A percentile compares a stretch with the other conserved stretches of the same genome.
These are phyloP conservation scores for Scutellaria baicalensis DNA, from an alignment of 257 asterid species.

Conservation along the genomic window DNA sequence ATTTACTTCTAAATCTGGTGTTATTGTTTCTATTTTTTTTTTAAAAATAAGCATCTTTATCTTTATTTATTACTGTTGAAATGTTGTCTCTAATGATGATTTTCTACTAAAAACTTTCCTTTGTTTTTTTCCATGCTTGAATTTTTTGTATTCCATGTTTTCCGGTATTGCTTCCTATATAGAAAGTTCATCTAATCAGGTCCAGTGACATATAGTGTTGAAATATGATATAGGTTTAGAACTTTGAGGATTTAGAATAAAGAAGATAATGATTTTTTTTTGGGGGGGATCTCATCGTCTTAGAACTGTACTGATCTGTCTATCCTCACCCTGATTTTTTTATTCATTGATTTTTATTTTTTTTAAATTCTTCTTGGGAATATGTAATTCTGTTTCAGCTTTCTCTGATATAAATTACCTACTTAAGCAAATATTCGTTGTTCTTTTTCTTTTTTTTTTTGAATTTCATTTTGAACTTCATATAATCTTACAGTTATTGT, in stretches of 20 bases:
- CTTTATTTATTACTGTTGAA: not conserved
- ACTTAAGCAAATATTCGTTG: not conserved
- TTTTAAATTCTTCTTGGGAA: not conserved
- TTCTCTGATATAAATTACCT: not conserved
- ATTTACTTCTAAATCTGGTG: conserved; percentile 6
- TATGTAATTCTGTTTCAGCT: not conserved
- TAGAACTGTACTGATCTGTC: not conserved
- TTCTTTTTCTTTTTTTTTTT: not conserved
- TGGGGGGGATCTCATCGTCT: no score
- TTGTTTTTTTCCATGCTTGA: not conserved
- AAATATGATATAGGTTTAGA: not conserved
- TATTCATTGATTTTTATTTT: not conserved
- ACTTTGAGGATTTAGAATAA: not conserved
- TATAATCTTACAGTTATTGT: conserved; percentile 9
- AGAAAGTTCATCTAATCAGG: not conserved
- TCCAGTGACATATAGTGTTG: not conserved
- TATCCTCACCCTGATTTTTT: not conserved
- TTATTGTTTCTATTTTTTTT: conserved; percentile 5
- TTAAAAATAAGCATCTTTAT: conserved; percentile 1
- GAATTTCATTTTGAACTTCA: no score
- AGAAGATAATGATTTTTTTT: not conserved
- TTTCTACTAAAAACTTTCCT: not conserved
- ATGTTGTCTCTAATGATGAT: not conserved
- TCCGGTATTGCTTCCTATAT: not conserved
- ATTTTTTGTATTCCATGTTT: not conserved